Base-by-base conservation (phyloP, 2,329 filamentous ascomycete genomes). In the Cadophora gregata region DNA sequence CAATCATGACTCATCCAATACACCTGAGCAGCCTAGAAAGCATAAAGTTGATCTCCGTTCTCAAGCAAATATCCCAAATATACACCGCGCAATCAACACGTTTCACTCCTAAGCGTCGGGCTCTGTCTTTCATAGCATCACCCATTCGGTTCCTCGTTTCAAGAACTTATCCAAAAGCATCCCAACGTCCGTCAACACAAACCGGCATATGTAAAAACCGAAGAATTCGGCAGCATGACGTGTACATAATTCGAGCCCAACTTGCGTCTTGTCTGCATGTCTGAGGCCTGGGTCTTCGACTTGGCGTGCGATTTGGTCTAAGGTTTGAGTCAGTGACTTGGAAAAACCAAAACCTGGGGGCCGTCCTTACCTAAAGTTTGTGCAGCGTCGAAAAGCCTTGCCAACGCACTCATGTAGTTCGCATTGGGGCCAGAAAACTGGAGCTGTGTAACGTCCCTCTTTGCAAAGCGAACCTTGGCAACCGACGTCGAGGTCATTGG, bases 161-260 rank as follows among this genome's bases (percentile, higher is more conserved):
- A 99, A 90, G 76, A 96, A 98, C 78, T 98, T 99, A 79, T 99
- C 96, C 73, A 99, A 83, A 81, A 99, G 84, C 77, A 96, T 79
- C 47, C 89, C 86, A 68, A 99, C 81, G 78, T 99, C 96, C 4
- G 89, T 85, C 68, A 99, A 82, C n/a, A 94, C 93, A 77, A 99
- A 99, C 21, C 96, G 90, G 79, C 95, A 97, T 31, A 99, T 86
- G 78, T 96, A 98, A 79, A 99, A 97, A 19, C 91, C 94, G 78
- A 99, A 99, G 80, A 99, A 99, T 79, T 99, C 96, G 38, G 95
- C 93, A 8, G 95, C 96, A 78, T 97, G 95, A 48, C 95, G 88
- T 42, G 93, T 93, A 77, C 93, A 96, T 48, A 99, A 86, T 80
- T 99, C 96, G 38, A 99, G 86, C 10, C 96, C 96, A 62, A 99